Evolutionary conservation across 2,329 filamentous ascomycete species (phyloP), one percentile per base, ranked within the genome.

Genomic region (Fusarium humuli): DNA sequence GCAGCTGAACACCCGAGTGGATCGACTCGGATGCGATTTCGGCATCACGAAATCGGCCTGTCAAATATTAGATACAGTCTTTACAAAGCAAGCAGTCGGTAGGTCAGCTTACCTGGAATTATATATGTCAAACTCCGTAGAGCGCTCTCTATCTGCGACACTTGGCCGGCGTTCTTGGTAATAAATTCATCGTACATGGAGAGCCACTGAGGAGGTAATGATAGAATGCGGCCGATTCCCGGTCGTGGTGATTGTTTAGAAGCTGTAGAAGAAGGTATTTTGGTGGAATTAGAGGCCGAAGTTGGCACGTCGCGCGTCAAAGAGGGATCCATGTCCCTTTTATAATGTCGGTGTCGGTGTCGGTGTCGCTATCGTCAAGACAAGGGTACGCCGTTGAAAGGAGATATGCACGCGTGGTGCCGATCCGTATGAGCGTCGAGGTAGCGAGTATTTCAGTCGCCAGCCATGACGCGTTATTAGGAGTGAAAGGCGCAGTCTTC

Each of bases 21-120:
- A 97, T 86, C 47, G 92, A 95, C 81, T 99, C 96, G 54, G 95
- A 97, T 50, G 95, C 94, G 73, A 98, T 91, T 79, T 98, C 96
- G 68, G 95, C 94, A 81, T 98, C 95, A 74, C 93, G 90, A 76
- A 95, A 95, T 57, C 93, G 92, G 61, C 93, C 90, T 91, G 67
- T n/a, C 9, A 27, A 18, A 11, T 30, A 60, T 72, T 56, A 71
- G 67, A 57, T 53, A 44, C 11, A 34, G 41, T 22, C 23, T 22
- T 30, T 22, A 22, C 18, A n/a, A 34, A 52, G n/a, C 18, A 23
- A 16, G 14, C 22, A 3, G 41, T 12, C 44, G 37, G 20, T 7
- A 11, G 40, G 7, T 46, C 6, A 23, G 56, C 78, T 60, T 78
- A 90, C 92, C 94, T 61, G 95, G 96, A 52, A 98, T 96, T 71